Base-by-base conservation (phyloP, 176 grass and related monocot genomes). In the Carex scoparia region DNA sequence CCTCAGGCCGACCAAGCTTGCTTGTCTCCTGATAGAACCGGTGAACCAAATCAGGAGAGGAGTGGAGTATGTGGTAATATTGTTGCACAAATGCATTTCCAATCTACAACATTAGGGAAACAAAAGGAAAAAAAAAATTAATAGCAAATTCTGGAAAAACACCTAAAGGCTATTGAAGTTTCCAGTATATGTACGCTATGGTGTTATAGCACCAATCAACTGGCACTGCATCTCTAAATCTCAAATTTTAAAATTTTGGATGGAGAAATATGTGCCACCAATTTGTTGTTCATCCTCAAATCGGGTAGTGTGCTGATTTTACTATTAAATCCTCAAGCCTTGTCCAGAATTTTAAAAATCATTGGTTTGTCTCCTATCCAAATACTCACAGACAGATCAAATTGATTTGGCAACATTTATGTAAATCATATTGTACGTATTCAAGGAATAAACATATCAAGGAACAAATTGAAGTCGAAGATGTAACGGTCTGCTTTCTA, bases 81-180 rank as follows among this genome's bases (percentile, higher is more conserved):
- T 99, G 97, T 19, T 95, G 84, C 56, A 99, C 97, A 73, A 99
- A 99, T 54, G 97, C 97, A 89, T 99, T 94, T 30, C 97, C 97
- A 40, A 99, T 92, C 97, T 99, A 84, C 58, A 80, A 31, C 10
- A 78, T 69, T 76, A 28, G 78, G 42, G 10, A 48, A 79, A 49
- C 37, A 38, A 28, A 80, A 32, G 58, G 62, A 67, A 38, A 28
- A 75, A 15, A 28, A 61, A 86, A 27, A 28, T 65, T 80, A 81
- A 32, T 53, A 30, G 35, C 32, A 42, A 68, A 23, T 56, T 49
- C 40, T 71, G 49, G 19, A 42, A 53, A 68, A 79, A 77, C 27
- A 64, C 16, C 54, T 18, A 79, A 74, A 54, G 48, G 37, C 32
- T 46, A 79, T 74, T 46, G 44, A 77, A 76, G 64, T 61, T 74